Conservation (phyloP, 768 basidiomycete species). For the Boletus rubropictus region DNA sequence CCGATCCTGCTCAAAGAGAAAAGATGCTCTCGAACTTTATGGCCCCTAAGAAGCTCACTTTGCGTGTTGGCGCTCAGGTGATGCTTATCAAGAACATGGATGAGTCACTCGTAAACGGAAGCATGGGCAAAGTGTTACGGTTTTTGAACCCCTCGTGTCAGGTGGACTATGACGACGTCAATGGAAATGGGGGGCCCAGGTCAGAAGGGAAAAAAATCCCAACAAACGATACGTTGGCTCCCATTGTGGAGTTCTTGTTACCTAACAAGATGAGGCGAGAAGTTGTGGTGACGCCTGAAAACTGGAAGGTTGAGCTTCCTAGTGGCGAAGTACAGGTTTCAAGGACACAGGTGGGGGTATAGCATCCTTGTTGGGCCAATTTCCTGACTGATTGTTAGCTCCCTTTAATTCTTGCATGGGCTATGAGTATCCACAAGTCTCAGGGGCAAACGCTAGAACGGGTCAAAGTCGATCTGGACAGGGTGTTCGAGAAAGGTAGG, state of each 20-base stretch:
- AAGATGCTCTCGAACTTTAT: slow-evolving; percentile 89
- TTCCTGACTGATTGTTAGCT: slow-evolving; percentile 42
- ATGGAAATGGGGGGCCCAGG: slow-evolving; percentile 33
- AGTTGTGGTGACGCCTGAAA: slow-evolving; percentile 60
- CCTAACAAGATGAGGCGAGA: slow-evolving; percentile 51
- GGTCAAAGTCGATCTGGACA: slow-evolving; percentile 89
- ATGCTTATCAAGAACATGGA: slow-evolving; percentile 96
- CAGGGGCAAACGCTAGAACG: slow-evolving; percentile 95
- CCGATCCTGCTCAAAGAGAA: slow-evolving; percentile 51
- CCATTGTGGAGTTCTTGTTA: slow-evolving; percentile 73
- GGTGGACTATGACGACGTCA: slow-evolving; percentile 36
- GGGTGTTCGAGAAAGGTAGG: slow-evolving; percentile 87
- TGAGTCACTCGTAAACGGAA: slow-evolving; percentile 89
- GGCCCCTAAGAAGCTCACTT: slow-evolving; percentile 63
- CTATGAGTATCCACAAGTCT: slow-evolving; percentile 97
- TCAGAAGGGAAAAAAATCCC: slow-evolving; percentile 25
- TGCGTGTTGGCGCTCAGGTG: slow-evolving; percentile 81
- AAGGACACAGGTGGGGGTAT: slow-evolving; percentile 61
- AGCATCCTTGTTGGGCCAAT: neutral
- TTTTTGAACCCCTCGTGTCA: slow-evolving; percentile 59
- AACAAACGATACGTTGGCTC: slow-evolving; percentile 41
- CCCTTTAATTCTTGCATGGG: slow-evolving; percentile 89
- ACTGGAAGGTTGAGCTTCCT: slow-evolving; percentile 86
- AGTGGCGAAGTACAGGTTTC: slow-evolving; percentile 78
- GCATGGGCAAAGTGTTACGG: slow-evolving; percentile 76